phyloP scores from a whole-genome alignment of 257 asterid genomes.

The Forsythia viridissima region DNA sequence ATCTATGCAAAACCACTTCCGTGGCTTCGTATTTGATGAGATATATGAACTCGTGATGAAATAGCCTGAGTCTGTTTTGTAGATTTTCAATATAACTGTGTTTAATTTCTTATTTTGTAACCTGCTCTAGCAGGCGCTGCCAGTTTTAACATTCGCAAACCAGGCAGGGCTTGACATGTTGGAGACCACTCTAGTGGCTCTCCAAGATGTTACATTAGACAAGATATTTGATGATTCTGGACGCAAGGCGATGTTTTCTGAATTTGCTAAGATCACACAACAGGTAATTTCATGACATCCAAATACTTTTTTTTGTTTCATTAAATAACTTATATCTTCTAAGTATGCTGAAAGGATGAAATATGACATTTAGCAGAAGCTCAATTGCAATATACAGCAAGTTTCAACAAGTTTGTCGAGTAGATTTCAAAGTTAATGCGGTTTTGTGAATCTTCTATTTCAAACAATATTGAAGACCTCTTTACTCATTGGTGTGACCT shows the following conservation, averaged over 20 bases:
- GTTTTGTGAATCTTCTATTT: background rate
- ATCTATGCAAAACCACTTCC: background rate
- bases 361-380: background rate
- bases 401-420: background rate
- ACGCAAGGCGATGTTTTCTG: slow-evolving; percentile 66
- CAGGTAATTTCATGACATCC: slow-evolving; percentile 51
- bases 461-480: background rate
- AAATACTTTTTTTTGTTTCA: background rate
- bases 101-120: background rate
- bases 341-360: background rate
- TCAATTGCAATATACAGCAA: background rate
- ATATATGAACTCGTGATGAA: background rate
- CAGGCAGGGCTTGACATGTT: slow-evolving; percentile 96
- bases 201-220: slow-evolving; percentile 84
- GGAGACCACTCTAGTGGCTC: slow-evolving; percentile 83
- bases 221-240: slow-evolving; percentile 85
- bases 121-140: slow-evolving; percentile 58
- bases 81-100: too few species aligned
- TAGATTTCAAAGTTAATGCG: background rate
- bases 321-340: background rate
- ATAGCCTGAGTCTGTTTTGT: background rate
- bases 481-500: background rate
- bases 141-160: slow-evolving; percentile 82
- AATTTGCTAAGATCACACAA: slow-evolving; percentile 81
- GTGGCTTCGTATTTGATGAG: background rate